Conservation (phyloP, 345 rosid species). For the Firmiana major region DNA sequence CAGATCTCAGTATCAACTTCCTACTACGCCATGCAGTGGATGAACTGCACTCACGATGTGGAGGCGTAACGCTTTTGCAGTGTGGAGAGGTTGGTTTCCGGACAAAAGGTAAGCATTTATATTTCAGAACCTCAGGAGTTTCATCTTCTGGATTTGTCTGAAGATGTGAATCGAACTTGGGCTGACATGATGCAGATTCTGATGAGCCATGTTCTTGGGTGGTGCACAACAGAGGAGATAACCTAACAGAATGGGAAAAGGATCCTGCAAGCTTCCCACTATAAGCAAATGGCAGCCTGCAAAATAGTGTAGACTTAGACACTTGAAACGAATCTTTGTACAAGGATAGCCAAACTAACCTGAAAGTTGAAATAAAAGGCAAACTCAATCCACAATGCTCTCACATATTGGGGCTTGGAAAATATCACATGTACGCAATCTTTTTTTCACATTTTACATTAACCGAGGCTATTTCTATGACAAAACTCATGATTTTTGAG, state of each 20-base stretch:
- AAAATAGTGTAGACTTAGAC: not conserved
- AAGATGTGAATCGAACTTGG: conserved; percentile 23
- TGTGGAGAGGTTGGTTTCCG: conserved; percentile 34
- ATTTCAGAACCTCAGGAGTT: conserved; percentile 19
- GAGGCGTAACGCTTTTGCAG: conserved; percentile 31
- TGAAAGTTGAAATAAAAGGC: not conserved
- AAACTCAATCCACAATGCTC: too few relatives aligned
- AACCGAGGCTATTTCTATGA: too few relatives aligned
- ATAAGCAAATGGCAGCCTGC: conserved; percentile 14
- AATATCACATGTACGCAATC: too few relatives aligned
- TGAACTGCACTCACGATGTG: conserved; percentile 25
- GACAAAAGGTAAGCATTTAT: conserved; percentile 12
- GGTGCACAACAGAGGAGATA: conserved; percentile 16
- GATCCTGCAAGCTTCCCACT: conserved; percentile 23
- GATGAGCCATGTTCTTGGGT: conserved; percentile 18
- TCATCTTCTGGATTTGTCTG: conserved; percentile 31
- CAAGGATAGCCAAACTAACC: not conserved
- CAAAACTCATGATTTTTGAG: too few relatives aligned
- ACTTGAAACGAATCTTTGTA: not conserved
- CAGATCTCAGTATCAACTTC: conserved; percentile 40
- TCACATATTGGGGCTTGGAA: too few relatives aligned
- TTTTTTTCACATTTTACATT: too few relatives aligned
- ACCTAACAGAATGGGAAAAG: conserved; percentile 14
- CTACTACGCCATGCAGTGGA: conserved; percentile 24
- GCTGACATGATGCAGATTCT: conserved; percentile 9